Percentiles rank a stretch among this genome's conserved stretches.
These are phyloP conservation scores for Fusarium denticulatum DNA, from an alignment of 2,329 filamentous ascomycete genomes.

Conservation along the genomic window DNA sequence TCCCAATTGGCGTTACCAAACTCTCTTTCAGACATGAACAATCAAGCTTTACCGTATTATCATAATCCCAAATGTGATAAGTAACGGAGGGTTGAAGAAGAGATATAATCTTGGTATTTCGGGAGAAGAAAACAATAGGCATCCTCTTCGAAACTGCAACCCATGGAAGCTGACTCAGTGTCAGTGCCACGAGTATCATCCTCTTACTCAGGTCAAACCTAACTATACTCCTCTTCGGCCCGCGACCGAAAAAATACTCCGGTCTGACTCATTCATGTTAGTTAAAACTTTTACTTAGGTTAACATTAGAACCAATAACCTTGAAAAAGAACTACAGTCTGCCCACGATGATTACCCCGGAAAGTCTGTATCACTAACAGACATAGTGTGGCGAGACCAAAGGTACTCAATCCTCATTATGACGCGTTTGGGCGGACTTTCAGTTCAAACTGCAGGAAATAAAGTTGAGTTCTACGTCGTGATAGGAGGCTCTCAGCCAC, in stretches of 20 bases:
- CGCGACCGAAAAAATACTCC: background rate
- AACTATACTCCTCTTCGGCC: background rate
- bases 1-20: no score
- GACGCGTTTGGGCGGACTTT: background rate
- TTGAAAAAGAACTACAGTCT: background rate
- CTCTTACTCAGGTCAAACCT: background rate
- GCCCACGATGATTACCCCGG: accelerated
- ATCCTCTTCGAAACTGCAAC: no score
- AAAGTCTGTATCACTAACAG: background rate
- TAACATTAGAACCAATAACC: background rate
- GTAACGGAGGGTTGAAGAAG: accelerated
- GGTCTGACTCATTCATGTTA: background rate
- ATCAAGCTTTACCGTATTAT: background rate
- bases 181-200: background rate
- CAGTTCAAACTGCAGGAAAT: accelerated
- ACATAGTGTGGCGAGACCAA: background rate
- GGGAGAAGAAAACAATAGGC: accelerated
- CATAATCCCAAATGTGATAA: accelerated
- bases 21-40: background rate
- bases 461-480: background rate
- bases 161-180: background rate
- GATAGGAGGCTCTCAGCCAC: background rate
- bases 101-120: accelerated
- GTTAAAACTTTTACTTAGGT: background rate
- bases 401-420: background rate